Base-by-base conservation (phyloP, 148 eudicot species). In the Linanthus parryae region DNA sequence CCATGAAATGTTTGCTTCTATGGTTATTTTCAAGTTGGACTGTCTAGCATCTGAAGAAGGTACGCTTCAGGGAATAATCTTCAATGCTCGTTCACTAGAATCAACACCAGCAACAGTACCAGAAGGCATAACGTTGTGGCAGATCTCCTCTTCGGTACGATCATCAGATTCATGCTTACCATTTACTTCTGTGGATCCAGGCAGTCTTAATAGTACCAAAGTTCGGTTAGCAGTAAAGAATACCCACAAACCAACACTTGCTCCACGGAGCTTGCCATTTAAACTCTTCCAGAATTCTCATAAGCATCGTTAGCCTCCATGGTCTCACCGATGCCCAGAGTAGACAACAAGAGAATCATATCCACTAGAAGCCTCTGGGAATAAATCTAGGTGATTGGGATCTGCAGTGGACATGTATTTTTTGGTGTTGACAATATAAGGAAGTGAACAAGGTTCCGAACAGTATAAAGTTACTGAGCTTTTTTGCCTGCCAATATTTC, bases 1-100 rank as follows among this genome's bases (percentile, higher is more conserved):
- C n/a, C n/a, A n/a, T n/a, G n/a, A n/a, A n/a, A n/a, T 48, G 88
- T 91, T 96, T 41, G 94, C 99, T 17, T 90, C 99, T 70, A 92
- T 92, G 7, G 99, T 75, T 71, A 84, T 64, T 55, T 57, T 83
- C 37, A 73, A 71, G 54, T 53, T 44, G 28, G 62, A 62, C 22
- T 48, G 52, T 52, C 48, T 47, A 43, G 41, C 67, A 51, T 14
- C 49, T 29, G 66, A 65, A 17, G 56, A 41, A 24, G 63, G 24
- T 49, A 68, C n/a, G n/a, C n/a, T n/a, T n/a, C n/a, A n/a, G n/a
- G n/a, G n/a, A n/a, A n/a, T 48, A 44, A 55, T 44, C 43, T 47
- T 46, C 30, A 2, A 20, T 50, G 62, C 28, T 33, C 55, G 58
- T 52, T 49, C 69, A 35, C 55, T 67, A 61, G 17, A 59, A 38